Evolutionary conservation across 441 rosid species (phyloP).

Genomic region (Cnidoscolus chayamansa): DNA sequence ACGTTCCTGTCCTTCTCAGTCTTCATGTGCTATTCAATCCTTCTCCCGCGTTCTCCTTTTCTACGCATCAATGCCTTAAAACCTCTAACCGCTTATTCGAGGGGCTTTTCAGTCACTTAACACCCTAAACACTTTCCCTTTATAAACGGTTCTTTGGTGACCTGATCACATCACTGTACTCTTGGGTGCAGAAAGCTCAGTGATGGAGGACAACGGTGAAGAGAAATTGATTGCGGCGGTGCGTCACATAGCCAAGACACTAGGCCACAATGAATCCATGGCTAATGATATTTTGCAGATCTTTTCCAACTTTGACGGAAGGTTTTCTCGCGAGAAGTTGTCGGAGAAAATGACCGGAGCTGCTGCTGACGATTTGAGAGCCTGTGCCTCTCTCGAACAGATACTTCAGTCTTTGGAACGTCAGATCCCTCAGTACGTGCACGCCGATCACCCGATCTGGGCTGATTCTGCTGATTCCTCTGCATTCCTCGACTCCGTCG

Average conservation of each 20-base stretch:
- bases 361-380: conserved; percentile 42
- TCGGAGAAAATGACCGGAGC: conserved; percentile 40
- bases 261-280: conserved; percentile 75
- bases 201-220: conserved; percentile 91
- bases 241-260: conserved; percentile 87
- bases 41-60: background rate
- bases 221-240: conserved; percentile 83
- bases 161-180: no score
- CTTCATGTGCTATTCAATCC: background rate
- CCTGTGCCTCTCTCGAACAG: conserved; percentile 46
- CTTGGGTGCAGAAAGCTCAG: background rate
- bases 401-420: conserved; percentile 52
- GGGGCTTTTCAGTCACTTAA: conserved; percentile 20
- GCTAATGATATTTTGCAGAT: conserved; percentile 89
- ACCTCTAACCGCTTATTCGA: background rate
- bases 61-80: background rate
- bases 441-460: conserved; percentile 74
- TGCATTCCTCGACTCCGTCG: conserved; percentile 71
- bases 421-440: conserved; percentile 72
- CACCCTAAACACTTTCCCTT: background rate
- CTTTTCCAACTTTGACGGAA: conserved; percentile 82
- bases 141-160: no score
- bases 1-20: background rate
- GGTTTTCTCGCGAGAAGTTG: conserved; percentile 81
- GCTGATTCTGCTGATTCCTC: conserved; percentile 75